Percentiles rank a stretch among this genome's conserved stretches.
Conservation (phyloP, 495 filamentous ascomycete genomes). For the Penicillium parvum region DNA sequence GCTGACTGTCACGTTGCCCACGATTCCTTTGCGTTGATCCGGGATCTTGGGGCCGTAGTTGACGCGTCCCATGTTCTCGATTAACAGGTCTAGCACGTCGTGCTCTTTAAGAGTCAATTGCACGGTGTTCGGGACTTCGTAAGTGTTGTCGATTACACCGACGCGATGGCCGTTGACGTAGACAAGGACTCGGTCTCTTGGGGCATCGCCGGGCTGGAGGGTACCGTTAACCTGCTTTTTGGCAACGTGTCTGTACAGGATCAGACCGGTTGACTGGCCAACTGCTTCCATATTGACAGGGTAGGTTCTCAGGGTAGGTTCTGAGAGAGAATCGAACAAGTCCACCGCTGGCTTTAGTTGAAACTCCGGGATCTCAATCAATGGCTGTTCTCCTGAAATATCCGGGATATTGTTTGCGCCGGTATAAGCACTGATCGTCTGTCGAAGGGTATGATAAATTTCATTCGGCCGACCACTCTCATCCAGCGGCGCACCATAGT, state of each 20-base stretch:
- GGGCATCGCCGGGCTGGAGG: conserved; percentile 34
- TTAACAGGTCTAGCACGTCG: conserved; percentile 38
- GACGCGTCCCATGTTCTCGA: conserved; percentile 46
- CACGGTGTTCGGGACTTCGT: conserved; percentile 30
- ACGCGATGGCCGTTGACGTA: conserved; percentile 36
- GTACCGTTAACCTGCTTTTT: conserved; percentile 18
- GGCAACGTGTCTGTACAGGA: conserved; percentile 36
- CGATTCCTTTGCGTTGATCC: conserved; percentile 43
- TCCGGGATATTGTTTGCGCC: conserved; percentile 25
- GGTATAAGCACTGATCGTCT: conserved; percentile 33
- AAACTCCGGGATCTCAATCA: conserved; percentile 25
- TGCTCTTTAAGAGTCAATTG: conserved; percentile 26
- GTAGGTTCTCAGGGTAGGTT: conserved; percentile 2
- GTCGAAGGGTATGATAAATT: conserved; percentile 33
- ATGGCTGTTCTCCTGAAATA: conserved; percentile 26
- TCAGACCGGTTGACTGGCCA: conserved; percentile 37
- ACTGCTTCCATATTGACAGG: conserved; percentile 43
- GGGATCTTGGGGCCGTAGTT: conserved; percentile 39
- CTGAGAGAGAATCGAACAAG: conserved; percentile 31
- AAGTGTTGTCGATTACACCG: conserved; percentile 43
- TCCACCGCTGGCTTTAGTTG: conserved; percentile 16
- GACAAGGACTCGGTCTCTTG: conserved; percentile 41
- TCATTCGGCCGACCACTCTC: conserved; percentile 44
- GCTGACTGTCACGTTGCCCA: conserved; percentile 41
- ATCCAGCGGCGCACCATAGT: conserved; percentile 46